Evolutionary conservation across 306 rosid species (phyloP), one percentile per base, ranked within the genome.

Genomic region (Comarum palustre): DNA sequence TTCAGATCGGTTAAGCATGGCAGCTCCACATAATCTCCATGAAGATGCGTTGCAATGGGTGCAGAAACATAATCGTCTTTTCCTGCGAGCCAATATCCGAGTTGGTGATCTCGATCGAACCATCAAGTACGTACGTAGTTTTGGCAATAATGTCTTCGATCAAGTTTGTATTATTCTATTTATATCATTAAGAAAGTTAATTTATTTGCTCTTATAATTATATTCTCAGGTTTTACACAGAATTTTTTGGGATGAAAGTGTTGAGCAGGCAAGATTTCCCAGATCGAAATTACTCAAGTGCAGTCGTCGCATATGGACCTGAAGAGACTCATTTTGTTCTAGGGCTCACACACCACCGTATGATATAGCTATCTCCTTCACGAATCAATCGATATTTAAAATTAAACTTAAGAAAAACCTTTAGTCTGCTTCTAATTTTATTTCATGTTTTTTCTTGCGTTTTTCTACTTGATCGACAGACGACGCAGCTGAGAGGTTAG

Each of bases 41-140:
- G 24, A 71, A 3, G 38, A 36, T 36, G 74, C 86, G 83, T 48
- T 85, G 73, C 88, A 86, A 68, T 86, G 91, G 90, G 85, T 86
- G 0, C 80, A 80, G 73, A 86, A 85, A 66, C 88, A 89, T 76
- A 89, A 29, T 72, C 94, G 82, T 59, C 89, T 89, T 48, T 65
- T 89, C 72, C 84, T 86, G 29, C 95, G 82, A 79, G 88, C 75
- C 58, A 87, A 63, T 86, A 89, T 81, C 91, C 25, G 95, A 73
- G 90, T 89, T 68, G 89, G 84, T 68, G 91, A 89, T 80, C 91
- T 89, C 60, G 89, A 89, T 29, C 88, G 87, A 67, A 85, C 95
- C 62, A 83, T 89, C 81, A 85, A 85, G 95, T 89, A 89, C 0
- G 82, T 5, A 6, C n/a, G n/a, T n/a, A n/a, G n/a, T n/a, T n/a